Conservation (phyloP, 768 basidiomycete species). For the Pleurotus citrinopileatus region DNA sequence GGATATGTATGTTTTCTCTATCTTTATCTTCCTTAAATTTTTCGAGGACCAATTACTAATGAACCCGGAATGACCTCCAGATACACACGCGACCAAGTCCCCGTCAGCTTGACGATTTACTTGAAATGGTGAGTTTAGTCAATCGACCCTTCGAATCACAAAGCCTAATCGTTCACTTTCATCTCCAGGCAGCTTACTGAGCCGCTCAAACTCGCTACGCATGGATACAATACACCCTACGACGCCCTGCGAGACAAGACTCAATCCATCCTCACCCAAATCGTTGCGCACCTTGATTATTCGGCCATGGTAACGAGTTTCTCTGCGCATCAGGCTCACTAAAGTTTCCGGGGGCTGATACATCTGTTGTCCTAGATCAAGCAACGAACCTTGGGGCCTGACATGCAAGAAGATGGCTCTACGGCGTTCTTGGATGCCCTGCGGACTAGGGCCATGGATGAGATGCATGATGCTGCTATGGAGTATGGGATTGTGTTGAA, state of each 20-base stretch:
- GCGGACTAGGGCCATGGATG: conserved; percentile 82
- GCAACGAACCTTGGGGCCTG: conserved; percentile 75
- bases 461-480: conserved; percentile 74
- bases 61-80: no score
- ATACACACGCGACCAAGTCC: conserved; percentile 85
- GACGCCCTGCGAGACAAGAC: conserved; percentile 80
- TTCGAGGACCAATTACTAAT: no score
- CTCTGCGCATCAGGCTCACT: conserved; percentile 5
- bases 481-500: conserved; percentile 84
- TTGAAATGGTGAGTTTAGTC: conserved; percentile 55
- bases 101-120: conserved; percentile 80
- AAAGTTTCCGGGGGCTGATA: no score
- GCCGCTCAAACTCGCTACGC: conserved; percentile 66
- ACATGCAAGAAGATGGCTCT: conserved; percentile 72
- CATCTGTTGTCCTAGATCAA: conserved; percentile 49
- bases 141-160: not conserved
- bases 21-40: no score
- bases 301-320: conserved; percentile 34
- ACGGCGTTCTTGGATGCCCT: conserved; percentile 82
- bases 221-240: conserved; percentile 83
- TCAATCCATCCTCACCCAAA: conserved; percentile 84
- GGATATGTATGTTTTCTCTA: conserved; percentile 43
- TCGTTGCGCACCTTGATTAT: conserved; percentile 70
- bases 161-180: not conserved
- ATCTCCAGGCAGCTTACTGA: conserved; percentile 38